Percentiles rank a stretch among this genome's conserved stretches.
Evolutionary conservation across 2,329 filamentous ascomycete genomes (phyloP).

Genomic region (Fusarium hainanense): DNA sequence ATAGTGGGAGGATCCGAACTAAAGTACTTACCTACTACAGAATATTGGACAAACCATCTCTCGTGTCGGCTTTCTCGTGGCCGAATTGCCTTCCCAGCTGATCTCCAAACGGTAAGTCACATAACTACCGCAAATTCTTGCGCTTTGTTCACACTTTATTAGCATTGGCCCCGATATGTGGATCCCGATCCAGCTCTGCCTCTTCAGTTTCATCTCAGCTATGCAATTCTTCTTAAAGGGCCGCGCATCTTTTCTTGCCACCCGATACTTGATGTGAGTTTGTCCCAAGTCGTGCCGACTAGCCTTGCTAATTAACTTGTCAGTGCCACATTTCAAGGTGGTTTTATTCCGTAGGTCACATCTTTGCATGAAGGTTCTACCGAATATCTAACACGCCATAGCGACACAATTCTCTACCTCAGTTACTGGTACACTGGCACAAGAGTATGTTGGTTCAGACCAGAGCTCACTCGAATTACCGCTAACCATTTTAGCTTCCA

Average conservation of each 20-base stretch:
- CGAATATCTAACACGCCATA: background rate
- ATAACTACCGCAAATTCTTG: fast-evolving
- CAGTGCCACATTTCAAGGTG: background rate
- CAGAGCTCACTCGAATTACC: background rate
- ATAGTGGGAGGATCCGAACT: too few relatives aligned
- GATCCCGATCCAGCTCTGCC: slow-evolving; percentile 60
- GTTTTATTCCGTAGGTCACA: background rate
- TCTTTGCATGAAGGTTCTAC: background rate
- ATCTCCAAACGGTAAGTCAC: slow-evolving; percentile 13
- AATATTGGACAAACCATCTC: slow-evolving; percentile 32
- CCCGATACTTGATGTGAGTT: background rate
- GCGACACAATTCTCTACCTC: background rate
- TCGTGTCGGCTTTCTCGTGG: slow-evolving; percentile 25
- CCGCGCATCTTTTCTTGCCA: slow-evolving; percentile 49
- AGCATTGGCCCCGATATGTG: slow-evolving; percentile 59
- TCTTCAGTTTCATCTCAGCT: slow-evolving; percentile 50
- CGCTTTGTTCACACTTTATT: background rate
- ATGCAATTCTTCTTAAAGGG: slow-evolving; percentile 50
- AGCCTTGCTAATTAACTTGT: background rate
- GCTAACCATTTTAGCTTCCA: background rate
- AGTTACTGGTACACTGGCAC: background rate
- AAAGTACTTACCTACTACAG: background rate
- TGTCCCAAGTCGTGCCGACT: background rate
- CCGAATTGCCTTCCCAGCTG: slow-evolving; percentile 19
- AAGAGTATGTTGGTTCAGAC: background rate